Evolutionary conservation across 2,329 filamentous ascomycete species (phyloP).

Genomic region (Fonsecaea erecta): DNA sequence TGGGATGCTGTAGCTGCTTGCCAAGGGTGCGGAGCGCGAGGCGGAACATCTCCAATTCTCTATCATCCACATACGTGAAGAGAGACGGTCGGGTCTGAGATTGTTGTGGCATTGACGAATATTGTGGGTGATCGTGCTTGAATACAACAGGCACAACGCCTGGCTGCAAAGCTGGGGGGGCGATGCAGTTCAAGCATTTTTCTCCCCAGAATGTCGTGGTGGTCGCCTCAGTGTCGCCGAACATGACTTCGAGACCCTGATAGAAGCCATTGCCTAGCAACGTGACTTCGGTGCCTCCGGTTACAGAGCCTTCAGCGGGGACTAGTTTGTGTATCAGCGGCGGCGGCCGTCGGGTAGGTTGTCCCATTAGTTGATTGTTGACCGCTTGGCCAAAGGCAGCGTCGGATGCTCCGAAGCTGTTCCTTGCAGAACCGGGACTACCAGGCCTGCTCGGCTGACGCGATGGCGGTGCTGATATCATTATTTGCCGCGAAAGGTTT

Average conservation of each 20-base stretch:
- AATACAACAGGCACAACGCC: conserved; percentile 75
- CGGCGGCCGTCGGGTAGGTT: conserved; percentile 57
- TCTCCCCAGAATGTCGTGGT: conserved; percentile 82
- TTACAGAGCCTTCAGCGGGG: conserved; percentile 78
- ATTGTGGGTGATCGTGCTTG: conserved; percentile 59
- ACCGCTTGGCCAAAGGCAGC: conserved; percentile 40
- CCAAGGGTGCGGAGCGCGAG: conserved; percentile 52
- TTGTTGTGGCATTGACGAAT: conserved; percentile 51
- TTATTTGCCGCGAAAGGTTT: conserved; percentile 64
- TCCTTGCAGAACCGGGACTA: conserved; percentile 64
- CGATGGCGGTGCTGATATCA: conserved; percentile 75
- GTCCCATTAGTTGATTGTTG: conserved; percentile 37
- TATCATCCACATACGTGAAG: conserved; percentile 70
- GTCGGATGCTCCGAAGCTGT: conserved; percentile 50
- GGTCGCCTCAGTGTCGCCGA: conserved; percentile 71
- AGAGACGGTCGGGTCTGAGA: conserved; percentile 53
- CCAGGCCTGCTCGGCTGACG: conserved; percentile 76
- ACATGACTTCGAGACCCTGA: conserved; percentile 80
- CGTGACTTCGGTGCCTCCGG: conserved; percentile 85
- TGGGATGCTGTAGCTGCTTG: conserved; percentile 52
- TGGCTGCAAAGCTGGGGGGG: conserved; percentile 70
- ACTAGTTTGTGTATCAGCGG: conserved; percentile 81
- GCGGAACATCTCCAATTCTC: conserved; percentile 54
- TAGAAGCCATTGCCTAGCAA: conserved; percentile 81
- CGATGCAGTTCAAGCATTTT: conserved; percentile 76